Evolutionary conservation across 352 stramenopile species (phyloP), one percentile per base, ranked within the genome.

Genomic region (Phytopythium aichiense): DNA sequence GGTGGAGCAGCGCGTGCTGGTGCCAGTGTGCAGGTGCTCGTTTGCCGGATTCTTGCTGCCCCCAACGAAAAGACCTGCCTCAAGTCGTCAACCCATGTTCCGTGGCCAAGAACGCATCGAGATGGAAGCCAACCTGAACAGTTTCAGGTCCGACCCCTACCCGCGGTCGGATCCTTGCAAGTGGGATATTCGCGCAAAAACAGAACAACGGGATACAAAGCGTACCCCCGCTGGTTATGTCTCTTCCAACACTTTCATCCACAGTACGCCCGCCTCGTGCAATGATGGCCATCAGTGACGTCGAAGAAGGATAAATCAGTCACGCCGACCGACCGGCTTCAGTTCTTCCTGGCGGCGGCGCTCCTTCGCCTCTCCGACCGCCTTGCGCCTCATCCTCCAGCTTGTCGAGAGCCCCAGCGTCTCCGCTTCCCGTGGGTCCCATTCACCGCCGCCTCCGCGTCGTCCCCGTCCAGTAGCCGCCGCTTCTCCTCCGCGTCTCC

Each of bases 31-130:
- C 28, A 30, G 28, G 28, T 30, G 28, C 28, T 38, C 11, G 33
- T 5, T 38, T 13, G 33, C 33, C 11, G 2, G 33, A 5, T 37
- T 37, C n/a, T n/a, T 37, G 31, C 31, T 9, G 31, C 5, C 31
- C 9, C 31, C 33, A 4, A 15, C 33, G 11, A 2, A 13, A 9
- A 38, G 33, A 38, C 33, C 11, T 38, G 33, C 46, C 46, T 53
- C 46, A 53, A 53, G 46, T 35, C 46, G 46, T 35, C 23, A 53
- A 53, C 46, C 46, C 46, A 53, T 53, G 23, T 53, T 20, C 46
- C 5, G 46, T 35, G 46, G 46, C 46, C 12, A 35, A 33, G 20
- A 33, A 38, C 11, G 33, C 28, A 30, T 30, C 28, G 28, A 30
- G 28, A 2, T 30, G 28, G 28, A 20, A 18, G 42, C 42, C 42